Conservation (phyloP, 805 yeast genomes). For the Metschnikowia santaceciliae region DNA sequence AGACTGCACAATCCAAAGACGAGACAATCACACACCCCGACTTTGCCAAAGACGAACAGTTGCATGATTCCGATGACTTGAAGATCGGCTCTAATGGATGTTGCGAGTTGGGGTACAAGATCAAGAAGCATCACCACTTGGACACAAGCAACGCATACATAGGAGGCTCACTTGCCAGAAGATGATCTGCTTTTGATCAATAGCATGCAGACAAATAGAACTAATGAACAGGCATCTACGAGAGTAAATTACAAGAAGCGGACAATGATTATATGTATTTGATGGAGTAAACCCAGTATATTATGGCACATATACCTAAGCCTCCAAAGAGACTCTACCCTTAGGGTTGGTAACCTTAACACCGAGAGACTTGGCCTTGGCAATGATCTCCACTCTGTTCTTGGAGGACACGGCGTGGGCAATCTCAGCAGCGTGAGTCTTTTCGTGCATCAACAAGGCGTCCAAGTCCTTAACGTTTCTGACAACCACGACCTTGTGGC, state of each 20-base stretch:
- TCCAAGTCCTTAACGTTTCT: slow-evolving; percentile 92
- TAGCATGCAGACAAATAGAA: background rate
- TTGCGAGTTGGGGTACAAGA: slow-evolving; percentile 41
- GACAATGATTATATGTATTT: slow-evolving; percentile 20
- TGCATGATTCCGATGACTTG: slow-evolving; percentile 15
- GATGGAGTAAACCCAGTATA: slow-evolving; percentile 19
- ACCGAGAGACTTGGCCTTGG: slow-evolving; percentile 98
- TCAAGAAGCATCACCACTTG: slow-evolving; percentile 40
- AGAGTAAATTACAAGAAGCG: background rate
- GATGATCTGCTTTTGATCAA: background rate
- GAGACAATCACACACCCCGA: background rate
- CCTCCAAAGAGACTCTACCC: slow-evolving; percentile 98
- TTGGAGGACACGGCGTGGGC: slow-evolving; percentile 98
- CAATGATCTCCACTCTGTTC: slow-evolving; percentile 94
- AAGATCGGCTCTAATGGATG: slow-evolving; percentile 25
- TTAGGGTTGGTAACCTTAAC: slow-evolving; percentile 98
- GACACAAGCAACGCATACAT: slow-evolving; percentile 34
- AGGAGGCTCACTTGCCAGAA: slow-evolving; percentile 23
- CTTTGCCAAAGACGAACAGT: slow-evolving; percentile 11
- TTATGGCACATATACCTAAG: slow-evolving; percentile 49
- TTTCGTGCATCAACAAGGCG: slow-evolving; percentile 92
- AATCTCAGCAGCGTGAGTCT: slow-evolving; percentile 99
- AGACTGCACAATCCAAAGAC: background rate
- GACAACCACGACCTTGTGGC: slow-evolving; percentile 96
- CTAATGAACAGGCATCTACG: too few relatives aligned